Percentiles rank a stretch among this genome's conserved stretches.
These are phyloP conservation scores for Hanseniaspora vineae DNA, from an alignment of 805 yeast species.

Conservation along the genomic window DNA sequence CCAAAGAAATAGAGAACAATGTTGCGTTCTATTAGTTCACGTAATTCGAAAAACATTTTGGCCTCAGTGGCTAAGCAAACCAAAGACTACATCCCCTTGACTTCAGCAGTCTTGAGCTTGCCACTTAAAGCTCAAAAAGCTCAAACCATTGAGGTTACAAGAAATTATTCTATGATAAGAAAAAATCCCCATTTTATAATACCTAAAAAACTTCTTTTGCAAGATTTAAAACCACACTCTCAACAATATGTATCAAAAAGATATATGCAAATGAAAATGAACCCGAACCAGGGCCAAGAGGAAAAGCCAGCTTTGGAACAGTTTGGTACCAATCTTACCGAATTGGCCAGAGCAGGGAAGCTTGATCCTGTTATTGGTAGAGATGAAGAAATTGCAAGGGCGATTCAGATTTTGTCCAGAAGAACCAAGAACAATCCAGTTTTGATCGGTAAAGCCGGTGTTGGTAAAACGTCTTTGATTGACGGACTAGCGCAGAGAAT, in stretches of 20 bases:
- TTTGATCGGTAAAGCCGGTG: slow-evolving; percentile 91
- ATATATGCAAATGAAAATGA: slow-evolving; percentile 24
- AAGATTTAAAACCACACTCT: neutral
- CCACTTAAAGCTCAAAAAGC: too few species aligned
- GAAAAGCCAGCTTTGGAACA: slow-evolving; percentile 71
- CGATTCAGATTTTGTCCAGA: slow-evolving; percentile 83
- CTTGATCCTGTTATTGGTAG: slow-evolving; percentile 95
- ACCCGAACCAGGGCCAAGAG: slow-evolving; percentile 31
- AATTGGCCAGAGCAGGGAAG: slow-evolving; percentile 77
- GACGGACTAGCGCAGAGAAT: slow-evolving; percentile 95
- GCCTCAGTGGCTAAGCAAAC: neutral
- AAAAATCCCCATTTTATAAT: neutral
- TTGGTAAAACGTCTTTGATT: slow-evolving; percentile 94
- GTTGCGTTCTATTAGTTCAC: neutral
- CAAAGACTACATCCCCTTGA: neutral
- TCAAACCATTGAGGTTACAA: too few species aligned
- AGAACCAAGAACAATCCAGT: slow-evolving; percentile 95
- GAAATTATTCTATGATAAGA: neutral
- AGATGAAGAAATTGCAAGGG: slow-evolving; percentile 87
- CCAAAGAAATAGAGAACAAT: neutral
- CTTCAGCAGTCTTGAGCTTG: too few species aligned
- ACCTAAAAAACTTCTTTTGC: neutral
- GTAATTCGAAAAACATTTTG: neutral
- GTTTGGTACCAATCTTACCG: slow-evolving; percentile 77
- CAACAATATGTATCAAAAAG: slow-evolving; percentile 1